A percentile compares a stretch with the other conserved stretches of the same genome.
Evolutionary conservation across 2,329 filamentous ascomycete species (phyloP).

Genomic region (Claviceps quebecensis): DNA sequence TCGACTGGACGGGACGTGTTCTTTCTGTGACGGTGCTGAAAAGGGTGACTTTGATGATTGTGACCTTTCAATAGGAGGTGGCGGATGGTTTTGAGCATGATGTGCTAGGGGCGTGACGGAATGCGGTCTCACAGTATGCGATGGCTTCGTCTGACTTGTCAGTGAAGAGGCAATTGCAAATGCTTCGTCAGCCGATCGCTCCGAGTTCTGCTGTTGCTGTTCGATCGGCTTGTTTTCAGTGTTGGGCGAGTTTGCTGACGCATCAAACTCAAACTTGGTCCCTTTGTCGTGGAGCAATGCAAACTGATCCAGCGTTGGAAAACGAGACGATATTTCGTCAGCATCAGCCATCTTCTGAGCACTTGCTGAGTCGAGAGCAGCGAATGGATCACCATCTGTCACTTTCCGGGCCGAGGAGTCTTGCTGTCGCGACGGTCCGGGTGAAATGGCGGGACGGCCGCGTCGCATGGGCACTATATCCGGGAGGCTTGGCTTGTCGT

Average conservation of each 20-base stretch:
- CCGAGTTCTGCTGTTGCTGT: conserved; percentile 32
- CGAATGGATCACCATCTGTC: conserved; percentile 70
- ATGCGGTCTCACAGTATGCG: conserved; percentile 15
- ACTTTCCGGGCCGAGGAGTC: conserved; percentile 50
- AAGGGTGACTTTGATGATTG: conserved; percentile 24
- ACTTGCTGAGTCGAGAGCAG: conserved; percentile 59
- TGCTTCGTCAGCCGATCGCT: conserved; percentile 71
- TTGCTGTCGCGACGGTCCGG: conserved; percentile 29
- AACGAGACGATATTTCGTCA: conserved; percentile 74
- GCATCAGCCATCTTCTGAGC: conserved; percentile 30
- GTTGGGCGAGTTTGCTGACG: conserved; percentile 32
- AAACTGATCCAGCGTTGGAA: conserved; percentile 88
- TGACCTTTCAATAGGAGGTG: conserved; percentile 15
- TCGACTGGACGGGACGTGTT: conserved; percentile 33
- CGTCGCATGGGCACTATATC: conserved; percentile 90
- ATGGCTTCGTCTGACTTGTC: conserved; percentile 7
- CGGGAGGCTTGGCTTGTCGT: conserved; percentile 60
- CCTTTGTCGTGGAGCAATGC: conserved; percentile 76
- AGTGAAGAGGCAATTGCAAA: conserved; percentile 35
- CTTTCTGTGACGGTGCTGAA: conserved; percentile 27
- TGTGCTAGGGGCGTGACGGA: conserved; percentile 15
- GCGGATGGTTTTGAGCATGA: conserved; percentile 8
- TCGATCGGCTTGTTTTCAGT: conserved; percentile 18
- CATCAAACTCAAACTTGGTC: conserved; percentile 70
- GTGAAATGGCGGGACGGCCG: conserved; percentile 45